Base-by-base conservation (phyloP, 2,329 filamentous ascomycete species). In the Diaporthe sp. region DNA sequence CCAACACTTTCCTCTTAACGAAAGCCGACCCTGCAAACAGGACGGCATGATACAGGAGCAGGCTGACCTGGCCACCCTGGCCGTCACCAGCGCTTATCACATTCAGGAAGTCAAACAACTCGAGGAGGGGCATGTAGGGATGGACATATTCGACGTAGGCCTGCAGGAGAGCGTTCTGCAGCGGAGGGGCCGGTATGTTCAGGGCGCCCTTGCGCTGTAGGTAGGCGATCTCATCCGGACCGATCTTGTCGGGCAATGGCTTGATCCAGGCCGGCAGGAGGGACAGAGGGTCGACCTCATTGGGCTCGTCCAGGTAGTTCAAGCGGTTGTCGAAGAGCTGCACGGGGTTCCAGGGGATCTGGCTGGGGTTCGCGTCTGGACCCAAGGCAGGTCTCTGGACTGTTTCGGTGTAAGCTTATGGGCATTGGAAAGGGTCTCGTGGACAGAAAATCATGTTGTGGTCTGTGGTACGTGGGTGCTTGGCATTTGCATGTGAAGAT, bases 1-100 rank as follows among this genome's bases (percentile, higher is more conserved):
- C 91, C 62, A 98, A 87, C 81, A 92, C 89, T 74, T 93, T 91
- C 85, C 95, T 93, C 79, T 97, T 95, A 75, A 98, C 93, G 82
- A 97, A 98, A 0, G 96, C 95, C 2, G 94, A 94, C 1, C 94
- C 95, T 1, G 95, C 93, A 82, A 98, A 98, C 95, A 98, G 98
- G 80, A 98, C 93, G 15, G 96, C 94, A 82, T 98, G 96, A 84
- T 98, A 98, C 2, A 98, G 87, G 75, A 98, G 90, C 79, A 98
- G 86, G 85, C 96, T 98, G 80, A 95, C 89, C 81, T 92, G 92
- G 13, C 93, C 92, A 79, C 91, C 88, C 62, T 90, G 88, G 19
- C 94, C 94, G 82, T 97, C 93, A 15, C 89, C 87, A 75, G 88
- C 87, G 79, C 92, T 91, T 78, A 95, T 88, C 60, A 90, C 88